Percentiles rank a stretch among this genome's conserved stretches.
These are phyloP conservation scores for Hericium erinaceus DNA, from an alignment of 768 basidiomycete genomes.

Conservation along the genomic window DNA sequence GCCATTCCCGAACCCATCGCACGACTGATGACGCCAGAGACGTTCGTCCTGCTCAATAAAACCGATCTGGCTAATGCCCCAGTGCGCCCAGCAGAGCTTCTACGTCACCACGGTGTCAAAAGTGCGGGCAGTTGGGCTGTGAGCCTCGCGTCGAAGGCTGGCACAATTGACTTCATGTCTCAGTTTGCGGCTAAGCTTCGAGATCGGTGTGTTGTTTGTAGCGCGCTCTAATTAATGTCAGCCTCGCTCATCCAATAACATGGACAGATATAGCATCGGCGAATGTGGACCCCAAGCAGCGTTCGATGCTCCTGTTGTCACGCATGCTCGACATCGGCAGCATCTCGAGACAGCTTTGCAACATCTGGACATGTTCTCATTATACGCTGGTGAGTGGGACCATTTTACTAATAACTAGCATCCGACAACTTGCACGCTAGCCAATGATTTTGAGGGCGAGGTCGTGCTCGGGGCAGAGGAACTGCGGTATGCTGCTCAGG, in stretches of 20 bases:
- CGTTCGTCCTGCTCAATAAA: slow-evolving; percentile 76
- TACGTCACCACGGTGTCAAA: background rate
- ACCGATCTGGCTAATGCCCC: slow-evolving; percentile 37
- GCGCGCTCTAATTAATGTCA: background rate
- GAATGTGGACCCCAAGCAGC: slow-evolving; percentile 9
- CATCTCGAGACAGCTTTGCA: slow-evolving; percentile 59
- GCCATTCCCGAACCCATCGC: slow-evolving; percentile 38
- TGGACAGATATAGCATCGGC: background rate
- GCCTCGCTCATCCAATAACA: slow-evolving; percentile 9
- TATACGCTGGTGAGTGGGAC: slow-evolving; percentile 1
- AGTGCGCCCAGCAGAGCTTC: slow-evolving; percentile 1
- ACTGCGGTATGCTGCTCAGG: slow-evolving; percentile 74
- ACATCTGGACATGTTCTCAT: slow-evolving; percentile 56
- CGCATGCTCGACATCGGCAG: slow-evolving; percentile 69
- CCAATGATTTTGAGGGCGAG: slow-evolving; percentile 45
- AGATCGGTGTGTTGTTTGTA: slow-evolving; percentile 27
- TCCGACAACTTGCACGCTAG: background rate
- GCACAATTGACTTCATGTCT: slow-evolving; percentile 49
- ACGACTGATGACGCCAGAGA: slow-evolving; percentile 42
- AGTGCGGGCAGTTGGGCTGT: slow-evolving; percentile 36
- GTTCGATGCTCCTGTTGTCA: slow-evolving; percentile 52
- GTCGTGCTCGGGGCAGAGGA: slow-evolving; percentile 82
- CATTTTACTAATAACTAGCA: background rate
- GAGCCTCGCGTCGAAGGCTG: slow-evolving; percentile 53
- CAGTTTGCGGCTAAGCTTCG: slow-evolving; percentile 46